Conservation (phyloP, 192 early-diverging fungal genomes). For the Coemansia sp. region DNA sequence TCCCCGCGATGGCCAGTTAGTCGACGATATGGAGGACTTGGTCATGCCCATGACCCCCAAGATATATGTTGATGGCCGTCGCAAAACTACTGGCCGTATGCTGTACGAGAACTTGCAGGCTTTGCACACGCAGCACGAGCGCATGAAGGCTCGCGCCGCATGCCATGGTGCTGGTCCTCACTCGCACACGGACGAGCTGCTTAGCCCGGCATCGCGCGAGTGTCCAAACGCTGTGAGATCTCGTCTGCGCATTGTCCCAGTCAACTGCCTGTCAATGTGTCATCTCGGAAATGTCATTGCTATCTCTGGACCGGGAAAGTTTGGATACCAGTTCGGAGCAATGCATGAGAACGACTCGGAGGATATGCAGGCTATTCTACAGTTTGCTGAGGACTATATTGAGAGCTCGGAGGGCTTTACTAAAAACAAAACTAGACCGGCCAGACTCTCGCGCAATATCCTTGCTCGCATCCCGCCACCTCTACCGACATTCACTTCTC, state of each 20-base stretch:
- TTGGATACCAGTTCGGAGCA: slow-evolving; percentile 55
- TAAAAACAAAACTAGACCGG: slow-evolving; percentile 49
- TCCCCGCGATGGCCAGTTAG: slow-evolving; percentile 35
- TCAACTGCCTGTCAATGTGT: slow-evolving; percentile 55
- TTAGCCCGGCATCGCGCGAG: slow-evolving; percentile 22
- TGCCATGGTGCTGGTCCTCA: slow-evolving; percentile 42
- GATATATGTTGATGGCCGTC: slow-evolving; percentile 45
- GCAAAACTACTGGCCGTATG: slow-evolving; percentile 57
- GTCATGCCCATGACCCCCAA: slow-evolving; percentile 56
- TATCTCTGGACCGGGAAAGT: slow-evolving; percentile 45
- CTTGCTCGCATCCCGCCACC: slow-evolving; percentile 50
- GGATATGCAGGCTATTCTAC: slow-evolving; percentile 52
- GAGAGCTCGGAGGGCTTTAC: slow-evolving; percentile 51
- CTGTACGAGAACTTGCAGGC: slow-evolving; percentile 53
- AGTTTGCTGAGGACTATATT: slow-evolving; percentile 58
- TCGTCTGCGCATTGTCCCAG: slow-evolving; percentile 51
- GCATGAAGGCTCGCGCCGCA: slow-evolving; percentile 43
- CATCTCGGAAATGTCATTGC: slow-evolving; percentile 55
- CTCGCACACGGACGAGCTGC: slow-evolving; percentile 7
- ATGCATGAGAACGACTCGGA: slow-evolving; percentile 56
- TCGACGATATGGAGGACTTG: slow-evolving; percentile 57
- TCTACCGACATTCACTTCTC: slow-evolving; percentile 42
- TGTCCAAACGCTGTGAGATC: slow-evolving; percentile 53
- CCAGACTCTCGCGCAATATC: slow-evolving; percentile 45
- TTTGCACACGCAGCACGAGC: slow-evolving; percentile 52